Percentiles rank a stretch among this genome's conserved stretches.
phyloP scores from a whole-genome alignment of 768 basidiomycete genomes.

The Serendipita sp. region DNA sequence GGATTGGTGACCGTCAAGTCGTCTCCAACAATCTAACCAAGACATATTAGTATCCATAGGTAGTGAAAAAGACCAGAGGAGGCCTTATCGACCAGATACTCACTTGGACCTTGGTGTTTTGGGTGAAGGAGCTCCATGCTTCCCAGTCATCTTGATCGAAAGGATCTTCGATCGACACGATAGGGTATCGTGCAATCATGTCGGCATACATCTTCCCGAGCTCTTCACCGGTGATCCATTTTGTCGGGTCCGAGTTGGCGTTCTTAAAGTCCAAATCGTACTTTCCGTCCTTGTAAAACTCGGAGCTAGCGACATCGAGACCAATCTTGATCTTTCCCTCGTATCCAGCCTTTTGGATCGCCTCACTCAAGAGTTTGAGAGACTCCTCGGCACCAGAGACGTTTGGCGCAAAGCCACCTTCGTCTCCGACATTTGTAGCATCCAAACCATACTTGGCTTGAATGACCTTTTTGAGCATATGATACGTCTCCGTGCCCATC shows the following conservation, averaged over 20 bases:
- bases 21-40: constrained; percentile 66
- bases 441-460: constrained; percentile 98
- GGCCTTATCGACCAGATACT: background rate
- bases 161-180: constrained; percentile 91
- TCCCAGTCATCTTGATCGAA: constrained; percentile 99
- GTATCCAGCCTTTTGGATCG: constrained; percentile 96
- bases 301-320: constrained; percentile 95
- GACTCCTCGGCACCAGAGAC: constrained; percentile 94
- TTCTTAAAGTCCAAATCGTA: constrained; percentile 99
- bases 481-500: constrained; percentile 95
- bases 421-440: constrained; percentile 97
- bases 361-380: constrained; percentile 85
- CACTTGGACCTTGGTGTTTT: constrained; percentile 44
- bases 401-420: constrained; percentile 99
- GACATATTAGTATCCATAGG: background rate
- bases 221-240: constrained; percentile 86
- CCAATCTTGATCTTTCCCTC: constrained; percentile 98
- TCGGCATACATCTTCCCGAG: constrained; percentile 83
- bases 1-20: constrained; percentile 98
- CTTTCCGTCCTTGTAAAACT: constrained; percentile 99
- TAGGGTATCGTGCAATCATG: constrained; percentile 87
- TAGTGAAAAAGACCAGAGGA: too few relatives aligned
- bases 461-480: constrained; percentile 98
- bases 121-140: constrained; percentile 88
- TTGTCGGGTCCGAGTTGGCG: constrained; percentile 94